Evolutionary conservation across 371 early-diverging fungal genomes (phyloP), one percentile per base, ranked within the genome.

Genomic region (Rhizomucor pusillus): DNA sequence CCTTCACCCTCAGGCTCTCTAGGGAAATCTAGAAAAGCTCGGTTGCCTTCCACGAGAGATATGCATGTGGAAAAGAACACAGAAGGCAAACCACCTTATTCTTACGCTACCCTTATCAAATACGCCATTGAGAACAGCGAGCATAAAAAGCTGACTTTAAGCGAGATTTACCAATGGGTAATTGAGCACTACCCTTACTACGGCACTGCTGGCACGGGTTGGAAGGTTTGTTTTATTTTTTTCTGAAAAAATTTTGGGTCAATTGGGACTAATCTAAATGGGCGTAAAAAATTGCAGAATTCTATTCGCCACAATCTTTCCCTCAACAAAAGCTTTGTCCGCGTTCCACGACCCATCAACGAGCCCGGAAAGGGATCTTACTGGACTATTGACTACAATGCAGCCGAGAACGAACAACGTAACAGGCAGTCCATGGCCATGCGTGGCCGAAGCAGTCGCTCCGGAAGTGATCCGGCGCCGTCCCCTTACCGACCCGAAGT

Each of bases 261-360:
- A 7, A 5, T 29, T 29, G 29, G 29, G 29, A 29, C 29, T 29
- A 29, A 29, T 29, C 7, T 3, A 7, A 7, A 7, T 7, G 29
- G 68, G 36, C 39, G 46, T 47, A 46, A n/a, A n/a, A n/a, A 47
- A 29, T 29, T 49, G 11, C 72, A 95, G 86, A 99, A 99, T 71
- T 97, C 97, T 3, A 94, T 99, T 46, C 88, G 99, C 39, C 99
- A 99, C 79, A 99, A 99, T 68, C 82, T 99, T 33, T 94, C 95
- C 5, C 79, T 99, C 39, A 99, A 98, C 75, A 93, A 92, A 66
- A 82, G 88, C 45, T 99, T 99, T 68, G 85, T 91, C 48, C 88
- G 94, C 44, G 88, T 95, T 2, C 93, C 97, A 18, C 81, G 97
- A 50, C 89, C 92, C 1, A 77, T 85, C 55, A 86, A 91, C 59